Evolutionary conservation across 305 asterid species (phyloP).

Genomic region (Withania somnifera): DNA sequence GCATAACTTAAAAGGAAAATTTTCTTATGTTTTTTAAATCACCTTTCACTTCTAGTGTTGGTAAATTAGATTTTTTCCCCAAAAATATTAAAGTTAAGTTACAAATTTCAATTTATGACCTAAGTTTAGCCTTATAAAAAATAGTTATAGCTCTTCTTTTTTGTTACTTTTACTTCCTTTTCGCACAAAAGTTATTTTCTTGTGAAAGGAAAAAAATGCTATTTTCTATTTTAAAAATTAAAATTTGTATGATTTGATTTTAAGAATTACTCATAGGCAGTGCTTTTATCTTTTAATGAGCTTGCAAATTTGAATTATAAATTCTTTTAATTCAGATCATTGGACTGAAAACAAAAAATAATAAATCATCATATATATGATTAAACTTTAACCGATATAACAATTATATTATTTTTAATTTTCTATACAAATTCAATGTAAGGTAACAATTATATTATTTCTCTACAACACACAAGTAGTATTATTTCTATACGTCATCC

Average conservation of each 20-base stretch:
- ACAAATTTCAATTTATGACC: background rate
- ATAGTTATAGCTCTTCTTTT: background rate
- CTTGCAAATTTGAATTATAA: no score
- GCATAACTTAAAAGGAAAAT: background rate
- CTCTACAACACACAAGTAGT: no score
- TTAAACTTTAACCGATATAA: background rate
- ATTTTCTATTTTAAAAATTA: background rate
- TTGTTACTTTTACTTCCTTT: background rate
- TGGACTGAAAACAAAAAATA: background rate
- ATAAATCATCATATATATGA: background rate
- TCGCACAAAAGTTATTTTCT: background rate
- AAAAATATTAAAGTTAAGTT: background rate
- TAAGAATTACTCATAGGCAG: no score
- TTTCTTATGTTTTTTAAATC: background rate
- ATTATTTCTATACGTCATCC: no score
- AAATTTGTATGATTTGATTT: background rate
- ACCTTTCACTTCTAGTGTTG: background rate
- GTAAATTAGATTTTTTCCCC: background rate
- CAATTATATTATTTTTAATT: no score
- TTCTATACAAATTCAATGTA: no score
- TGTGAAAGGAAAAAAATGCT: background rate
- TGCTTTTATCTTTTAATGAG: no score
- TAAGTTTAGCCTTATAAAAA: background rate
- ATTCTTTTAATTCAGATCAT: no score
- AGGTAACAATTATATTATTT: no score